Base-by-base conservation (phyloP, 1,284 basidiomycete species). In the Austroboletus niveus region DNA sequence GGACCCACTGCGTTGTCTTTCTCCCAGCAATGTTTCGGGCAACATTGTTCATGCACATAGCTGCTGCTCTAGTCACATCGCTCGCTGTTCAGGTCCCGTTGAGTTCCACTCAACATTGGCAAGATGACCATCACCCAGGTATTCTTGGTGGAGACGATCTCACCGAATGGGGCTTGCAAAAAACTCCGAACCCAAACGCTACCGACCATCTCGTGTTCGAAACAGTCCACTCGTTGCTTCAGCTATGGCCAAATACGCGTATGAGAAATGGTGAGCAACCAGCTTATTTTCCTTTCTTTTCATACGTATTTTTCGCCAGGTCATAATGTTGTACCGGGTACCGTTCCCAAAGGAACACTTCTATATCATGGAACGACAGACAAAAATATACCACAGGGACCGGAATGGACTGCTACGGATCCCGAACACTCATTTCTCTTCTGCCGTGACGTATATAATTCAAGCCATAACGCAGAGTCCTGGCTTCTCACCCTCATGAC, bases 191-290 rank as follows among this genome's bases (percentile, higher is more conserved):
- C 10, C 50, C 58, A 0, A 59, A 62, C 35, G 32, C 41, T 0
- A 65, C 64, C 1, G 53, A 65, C n/a, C 52, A 69, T 40, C 58
- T 68, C 22, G 53, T 68, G 1, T 68, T 67, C 27, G 67, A 69
- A 36, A 68, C 65, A 1, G 60, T 57, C 0, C 20, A 59, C 24
- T 69, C 67, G 1, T 22, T 66, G 0, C 54, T 80, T 6, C 75
- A 80, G 50, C 75, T 75, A 43, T 80, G 78, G 79, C 75, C 77
- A 2, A 78, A 81, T 51, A 77, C 75, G 1, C 68, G 72, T 8
- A 75, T 75, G 58, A 70, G 74, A 38, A 80, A 80, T 59, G 77
- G 75, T 73, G 48, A 38, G 59, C 3, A 8, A 3, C 8, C 5
- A 3, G 7, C 6, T 20, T 29, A 1, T 29, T n/a, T 39, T 3